A percentile compares a stretch with the other conserved stretches of the same genome.
Conservation (phyloP, 441 rosid species). For the Pelargonium fulgidum region DNA sequence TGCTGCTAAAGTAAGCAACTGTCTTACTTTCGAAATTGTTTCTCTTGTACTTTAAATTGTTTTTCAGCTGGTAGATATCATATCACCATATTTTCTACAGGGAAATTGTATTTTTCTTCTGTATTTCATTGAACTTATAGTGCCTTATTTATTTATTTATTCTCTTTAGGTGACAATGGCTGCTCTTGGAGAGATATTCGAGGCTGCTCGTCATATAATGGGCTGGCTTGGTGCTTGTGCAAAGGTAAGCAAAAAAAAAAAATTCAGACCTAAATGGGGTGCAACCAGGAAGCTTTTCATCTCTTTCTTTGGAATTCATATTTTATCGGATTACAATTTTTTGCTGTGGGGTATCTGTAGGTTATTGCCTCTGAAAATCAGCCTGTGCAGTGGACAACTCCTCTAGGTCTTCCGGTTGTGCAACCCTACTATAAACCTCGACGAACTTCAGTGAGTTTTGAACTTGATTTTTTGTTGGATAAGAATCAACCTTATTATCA, state of each 20-base stretch:
- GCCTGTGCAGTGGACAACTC: constrained; percentile 91
- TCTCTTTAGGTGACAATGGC: constrained; percentile 68
- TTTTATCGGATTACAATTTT: neutral
- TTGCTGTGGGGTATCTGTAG: constrained; percentile 29
- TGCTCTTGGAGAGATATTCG: constrained; percentile 85
- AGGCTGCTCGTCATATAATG: constrained; percentile 95
- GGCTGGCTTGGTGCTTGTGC: constrained; percentile 96
- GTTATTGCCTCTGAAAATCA: constrained; percentile 75
- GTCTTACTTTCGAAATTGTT: neutral
- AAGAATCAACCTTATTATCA: constrained; percentile 7
- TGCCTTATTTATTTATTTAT: constrained; percentile 6
- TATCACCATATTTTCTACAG: neutral
- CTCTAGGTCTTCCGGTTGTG: constrained; percentile 93
- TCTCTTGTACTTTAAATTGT: neutral
- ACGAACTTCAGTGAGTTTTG: constrained; percentile 64
- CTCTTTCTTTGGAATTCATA: neutral
- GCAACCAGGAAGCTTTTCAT: constrained; percentile 1
- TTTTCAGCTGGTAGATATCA: neutral
- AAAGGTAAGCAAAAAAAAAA: constrained; percentile 37
- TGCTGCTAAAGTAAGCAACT: constrained; percentile 73
- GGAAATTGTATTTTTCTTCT: constrained; percentile 7
- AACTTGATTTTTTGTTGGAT: constrained; percentile 12
- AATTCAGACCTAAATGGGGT: neutral
- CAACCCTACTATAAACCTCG: constrained; percentile 82
- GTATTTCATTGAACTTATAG: neutral